Evolutionary conservation across 805 yeast genomes (phyloP).

Genomic region (Suhomyces prunicola): DNA sequence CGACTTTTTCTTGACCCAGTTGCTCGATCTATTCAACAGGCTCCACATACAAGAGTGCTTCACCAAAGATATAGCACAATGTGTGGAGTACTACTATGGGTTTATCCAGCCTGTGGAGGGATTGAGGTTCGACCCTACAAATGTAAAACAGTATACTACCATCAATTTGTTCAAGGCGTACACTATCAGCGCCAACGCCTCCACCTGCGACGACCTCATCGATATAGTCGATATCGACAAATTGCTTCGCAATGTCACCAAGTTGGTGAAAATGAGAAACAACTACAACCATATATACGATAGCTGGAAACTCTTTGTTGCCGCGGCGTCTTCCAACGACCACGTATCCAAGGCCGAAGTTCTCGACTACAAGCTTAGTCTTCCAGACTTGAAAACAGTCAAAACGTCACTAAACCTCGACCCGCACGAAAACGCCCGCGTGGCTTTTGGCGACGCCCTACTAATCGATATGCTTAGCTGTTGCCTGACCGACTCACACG

Average conservation of each 20-base stretch:
- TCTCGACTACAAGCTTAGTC: conserved; percentile 18
- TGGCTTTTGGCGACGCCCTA: conserved; percentile 25
- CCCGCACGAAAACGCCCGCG: conserved; percentile 9
- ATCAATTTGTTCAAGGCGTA: conserved; percentile 24
- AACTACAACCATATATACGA: conserved; percentile 22
- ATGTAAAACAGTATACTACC: conserved; percentile 23
- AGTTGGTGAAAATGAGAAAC: conserved; percentile 33
- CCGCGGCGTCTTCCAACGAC: conserved; percentile 12
- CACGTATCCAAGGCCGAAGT: conserved; percentile 1
- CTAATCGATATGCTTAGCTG: conserved; percentile 44
- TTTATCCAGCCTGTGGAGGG: conserved; percentile 12
- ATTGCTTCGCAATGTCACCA: conserved; percentile 23
- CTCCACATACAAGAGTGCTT: conserved; percentile 32
- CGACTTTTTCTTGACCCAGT: conserved; percentile 27
- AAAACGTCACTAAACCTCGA: conserved; percentile 31
- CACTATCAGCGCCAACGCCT: conserved; percentile 24
- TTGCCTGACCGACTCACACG: conserved; percentile 25
- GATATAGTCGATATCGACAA: conserved; percentile 43
- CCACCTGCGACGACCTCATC: conserved; percentile 13
- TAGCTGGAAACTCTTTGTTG: conserved; percentile 36
- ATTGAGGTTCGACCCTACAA: conserved; percentile 10
- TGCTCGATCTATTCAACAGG: conserved; percentile 21
- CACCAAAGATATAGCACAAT: conserved; percentile 27
- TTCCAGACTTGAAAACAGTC: conserved; percentile 28
- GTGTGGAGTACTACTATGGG: conserved; percentile 34